These are phyloP conservation scores for Alternaria metachromatica DNA, from an alignment of 2,329 filamentous ascomycete species.

Conservation along the genomic window DNA sequence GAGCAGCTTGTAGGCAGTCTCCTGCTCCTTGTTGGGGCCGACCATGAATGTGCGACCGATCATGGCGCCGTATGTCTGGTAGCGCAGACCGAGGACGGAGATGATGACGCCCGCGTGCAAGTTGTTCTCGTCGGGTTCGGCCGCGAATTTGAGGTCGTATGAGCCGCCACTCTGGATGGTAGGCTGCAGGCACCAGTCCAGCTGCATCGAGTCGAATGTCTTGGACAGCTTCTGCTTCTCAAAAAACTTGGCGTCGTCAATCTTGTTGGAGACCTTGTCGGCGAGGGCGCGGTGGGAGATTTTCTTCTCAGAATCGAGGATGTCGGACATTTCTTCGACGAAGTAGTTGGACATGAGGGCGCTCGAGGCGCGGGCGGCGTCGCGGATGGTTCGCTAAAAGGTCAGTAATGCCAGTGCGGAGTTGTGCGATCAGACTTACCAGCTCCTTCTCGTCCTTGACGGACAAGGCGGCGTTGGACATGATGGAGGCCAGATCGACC, in stretches of 20 bases:
- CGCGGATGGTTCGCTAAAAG: slow-evolving; percentile 80
- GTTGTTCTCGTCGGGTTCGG: slow-evolving; percentile 78
- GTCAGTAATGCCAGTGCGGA: slow-evolving; percentile 10
- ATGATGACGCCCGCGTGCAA: slow-evolving; percentile 94
- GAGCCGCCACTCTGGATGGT: slow-evolving; percentile 94
- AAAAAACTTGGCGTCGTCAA: slow-evolving; percentile 95
- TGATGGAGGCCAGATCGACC: slow-evolving; percentile 80
- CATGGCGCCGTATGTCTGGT: slow-evolving; percentile 93
- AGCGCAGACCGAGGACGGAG: slow-evolving; percentile 87
- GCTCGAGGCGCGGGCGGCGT: slow-evolving; percentile 91
- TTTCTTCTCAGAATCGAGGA: slow-evolving; percentile 96
- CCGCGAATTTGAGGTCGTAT: slow-evolving; percentile 84
- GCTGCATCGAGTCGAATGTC: slow-evolving; percentile 84
- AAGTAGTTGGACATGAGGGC: slow-evolving; percentile 96
- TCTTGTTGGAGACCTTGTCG: slow-evolving; percentile 87
- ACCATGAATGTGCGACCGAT: slow-evolving; percentile 95
- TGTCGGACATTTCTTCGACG: slow-evolving; percentile 95
- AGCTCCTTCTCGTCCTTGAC: slow-evolving; percentile 96
- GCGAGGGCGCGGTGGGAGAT: slow-evolving; percentile 87
- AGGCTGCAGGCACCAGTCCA: slow-evolving; percentile 93
- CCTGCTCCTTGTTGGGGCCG: slow-evolving; percentile 95
- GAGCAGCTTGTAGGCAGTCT: slow-evolving; percentile 90
- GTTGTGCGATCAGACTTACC: slow-evolving; percentile 48
- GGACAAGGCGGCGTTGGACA: slow-evolving; percentile 84
- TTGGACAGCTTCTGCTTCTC: slow-evolving; percentile 81